phyloP scores from a whole-genome alignment of 176 grass and related monocot genomes.

The Cenchrus fungigraminus region DNA sequence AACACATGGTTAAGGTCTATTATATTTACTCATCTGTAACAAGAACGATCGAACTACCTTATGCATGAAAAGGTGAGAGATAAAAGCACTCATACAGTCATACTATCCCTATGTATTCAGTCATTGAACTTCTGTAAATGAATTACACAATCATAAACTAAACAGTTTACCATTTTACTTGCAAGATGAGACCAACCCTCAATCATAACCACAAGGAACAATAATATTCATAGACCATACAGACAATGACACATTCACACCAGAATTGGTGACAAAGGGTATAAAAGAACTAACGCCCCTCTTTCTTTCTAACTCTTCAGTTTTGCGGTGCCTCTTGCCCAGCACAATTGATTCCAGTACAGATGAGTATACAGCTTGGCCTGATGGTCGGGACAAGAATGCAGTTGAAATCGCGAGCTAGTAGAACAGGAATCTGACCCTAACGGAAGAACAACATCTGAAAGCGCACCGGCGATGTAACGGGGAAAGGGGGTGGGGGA shows the following conservation, averaged over 20 bases:
- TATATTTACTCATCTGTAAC: background rate
- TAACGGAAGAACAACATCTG: background rate
- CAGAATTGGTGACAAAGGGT: background rate
- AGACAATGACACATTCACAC: background rate
- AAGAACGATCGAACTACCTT: constrained; percentile 11
- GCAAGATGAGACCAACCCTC: background rate
- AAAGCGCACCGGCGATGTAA: background rate
- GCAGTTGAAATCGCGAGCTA: background rate
- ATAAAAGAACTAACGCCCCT: background rate
- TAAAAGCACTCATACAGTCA: background rate
- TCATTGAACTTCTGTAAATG: constrained; percentile 1
- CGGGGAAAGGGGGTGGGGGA: rapidly evolving
- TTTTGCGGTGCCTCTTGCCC: background rate
- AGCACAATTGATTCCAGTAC: background rate
- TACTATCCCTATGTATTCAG: background rate
- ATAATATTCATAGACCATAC: background rate
- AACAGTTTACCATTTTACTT: constrained; percentile 12
- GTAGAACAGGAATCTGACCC: constrained; percentile 4
- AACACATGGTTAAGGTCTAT: constrained; percentile 31
- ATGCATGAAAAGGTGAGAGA: constrained; percentile 1
- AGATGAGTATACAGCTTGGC: background rate
- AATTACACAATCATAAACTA: background rate
- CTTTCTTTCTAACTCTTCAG: background rate
- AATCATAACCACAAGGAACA: background rate
- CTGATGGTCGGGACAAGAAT: background rate